A percentile compares a stretch with the other conserved stretches of the same genome.
These are phyloP conservation scores for Kodamaea kakaduensis DNA, from an alignment of 805 yeast species.

Conservation along the genomic window DNA sequence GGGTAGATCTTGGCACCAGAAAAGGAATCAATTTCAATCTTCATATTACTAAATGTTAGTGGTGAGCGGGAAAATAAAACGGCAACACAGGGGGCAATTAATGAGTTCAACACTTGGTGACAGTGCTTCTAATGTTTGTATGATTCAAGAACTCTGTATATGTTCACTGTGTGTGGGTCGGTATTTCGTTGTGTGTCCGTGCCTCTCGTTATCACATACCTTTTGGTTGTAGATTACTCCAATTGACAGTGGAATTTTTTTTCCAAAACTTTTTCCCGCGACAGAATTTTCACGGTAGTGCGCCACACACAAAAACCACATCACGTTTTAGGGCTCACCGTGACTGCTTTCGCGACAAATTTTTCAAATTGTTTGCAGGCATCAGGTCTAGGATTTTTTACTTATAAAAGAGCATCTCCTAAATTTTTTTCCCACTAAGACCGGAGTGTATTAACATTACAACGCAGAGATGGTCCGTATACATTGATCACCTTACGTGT, in stretches of 20 bases:
- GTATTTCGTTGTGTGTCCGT: too few species aligned
- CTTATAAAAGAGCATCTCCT: background rate
- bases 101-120: too few species aligned
- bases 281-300: slow-evolving; percentile 4
- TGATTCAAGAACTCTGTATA: too few species aligned
- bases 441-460: slow-evolving; percentile 81
- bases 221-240: slow-evolving; percentile 6
- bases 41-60: slow-evolving; percentile 59
- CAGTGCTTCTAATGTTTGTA: too few species aligned
- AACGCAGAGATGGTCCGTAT: slow-evolving; percentile 99
- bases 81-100: too few species aligned
- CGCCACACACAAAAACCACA: slow-evolving; percentile 1
- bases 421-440: slow-evolving; percentile 33
- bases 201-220: slow-evolving; percentile 2
- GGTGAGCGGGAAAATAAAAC: too few species aligned
- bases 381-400: background rate
- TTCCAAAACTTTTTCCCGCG: slow-evolving; percentile 9
- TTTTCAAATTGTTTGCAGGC: too few species aligned
- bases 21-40: slow-evolving; percentile 99
- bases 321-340: slow-evolving; percentile 5
- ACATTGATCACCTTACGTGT: slow-evolving; percentile 8
- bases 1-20: slow-evolving; percentile 99
- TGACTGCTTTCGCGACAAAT: slow-evolving; percentile 9
- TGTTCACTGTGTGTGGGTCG: too few species aligned
- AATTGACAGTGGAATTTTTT: slow-evolving; percentile 5